A percentile compares a stretch with the other conserved stretches of the same genome.
These are phyloP conservation scores for Sanghuangporus baumii DNA, from an alignment of 1,284 basidiomycete species.

Conservation along the genomic window DNA sequence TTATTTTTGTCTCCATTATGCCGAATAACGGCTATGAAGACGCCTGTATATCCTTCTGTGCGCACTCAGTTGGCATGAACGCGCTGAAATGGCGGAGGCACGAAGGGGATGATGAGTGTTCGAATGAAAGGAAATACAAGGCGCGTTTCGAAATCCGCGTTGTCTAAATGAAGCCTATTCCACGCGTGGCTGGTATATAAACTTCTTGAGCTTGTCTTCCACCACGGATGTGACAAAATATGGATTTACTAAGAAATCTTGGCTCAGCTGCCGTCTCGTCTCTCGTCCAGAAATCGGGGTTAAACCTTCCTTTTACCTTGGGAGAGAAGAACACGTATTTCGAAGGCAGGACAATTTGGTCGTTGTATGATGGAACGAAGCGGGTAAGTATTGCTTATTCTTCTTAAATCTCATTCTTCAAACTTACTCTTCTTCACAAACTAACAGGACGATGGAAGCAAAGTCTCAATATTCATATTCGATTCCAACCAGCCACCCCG, in stretches of 20 bases:
- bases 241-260: slow-evolving; percentile 82
- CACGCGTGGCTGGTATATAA: background rate
- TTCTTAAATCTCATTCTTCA: slow-evolving; percentile 15
- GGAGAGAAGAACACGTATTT: slow-evolving; percentile 69
- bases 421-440: background rate
- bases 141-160: background rate
- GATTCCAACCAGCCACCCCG: slow-evolving; percentile 61
- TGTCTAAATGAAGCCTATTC: background rate
- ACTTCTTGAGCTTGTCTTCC: background rate
- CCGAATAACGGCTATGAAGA: background rate
- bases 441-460: slow-evolving; percentile 77
- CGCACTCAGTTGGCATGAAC: slow-evolving; percentile 2
- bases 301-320: slow-evolving; percentile 84
- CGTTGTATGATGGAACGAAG: slow-evolving; percentile 83
- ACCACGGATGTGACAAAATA: background rate
- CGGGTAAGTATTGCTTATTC: slow-evolving; percentile 45
- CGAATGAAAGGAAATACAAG: background rate
- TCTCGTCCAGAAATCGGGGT: slow-evolving; percentile 84
- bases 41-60: background rate
- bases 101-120: background rate
- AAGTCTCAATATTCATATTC: slow-evolving; percentile 87
- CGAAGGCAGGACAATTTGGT: slow-evolving; percentile 73
- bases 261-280: slow-evolving; percentile 85
- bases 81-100: background rate
- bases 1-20: slow-evolving; percentile 15